These are phyloP conservation scores for Solanum pimpinellifolium DNA, from an alignment of 257 asterid genomes.

Conservation along the genomic window DNA sequence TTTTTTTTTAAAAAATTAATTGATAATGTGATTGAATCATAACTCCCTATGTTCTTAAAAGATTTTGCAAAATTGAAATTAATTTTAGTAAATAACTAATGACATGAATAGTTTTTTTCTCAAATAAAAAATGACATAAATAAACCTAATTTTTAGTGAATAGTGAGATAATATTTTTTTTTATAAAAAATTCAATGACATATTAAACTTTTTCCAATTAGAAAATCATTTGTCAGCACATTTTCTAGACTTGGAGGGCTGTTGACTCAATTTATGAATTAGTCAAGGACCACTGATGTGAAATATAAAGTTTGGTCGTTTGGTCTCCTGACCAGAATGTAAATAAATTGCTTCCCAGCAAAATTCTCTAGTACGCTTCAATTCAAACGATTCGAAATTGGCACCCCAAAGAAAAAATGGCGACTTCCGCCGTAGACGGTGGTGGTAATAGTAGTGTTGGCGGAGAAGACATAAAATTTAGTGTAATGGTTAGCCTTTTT, in stretches of 20 bases:
- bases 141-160: neutral
- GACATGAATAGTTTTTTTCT: no score
- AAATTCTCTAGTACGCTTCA: neutral
- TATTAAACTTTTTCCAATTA: no score
- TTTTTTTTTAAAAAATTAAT: no score
- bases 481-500: constrained; percentile 78
- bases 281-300: neutral
- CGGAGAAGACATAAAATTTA: constrained; percentile 53
- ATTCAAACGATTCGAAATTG: neutral
- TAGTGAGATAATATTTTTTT: neutral
- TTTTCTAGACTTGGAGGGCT: neutral
- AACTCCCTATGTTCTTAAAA: neutral
- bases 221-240: neutral
- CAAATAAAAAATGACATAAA: neutral
- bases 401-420: neutral
- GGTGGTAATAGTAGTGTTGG: neutral
- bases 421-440: neutral
- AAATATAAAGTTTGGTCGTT: neutral
- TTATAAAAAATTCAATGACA: no score
- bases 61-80: no score
- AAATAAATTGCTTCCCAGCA: neutral
- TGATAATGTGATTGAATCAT: neutral
- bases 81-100: no score
- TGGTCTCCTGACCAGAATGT: neutral
- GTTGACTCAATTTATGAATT: neutral